These are phyloP conservation scores for Calonectria leucothoes DNA, from an alignment of 2,329 filamentous ascomycete species.

Conservation along the genomic window DNA sequence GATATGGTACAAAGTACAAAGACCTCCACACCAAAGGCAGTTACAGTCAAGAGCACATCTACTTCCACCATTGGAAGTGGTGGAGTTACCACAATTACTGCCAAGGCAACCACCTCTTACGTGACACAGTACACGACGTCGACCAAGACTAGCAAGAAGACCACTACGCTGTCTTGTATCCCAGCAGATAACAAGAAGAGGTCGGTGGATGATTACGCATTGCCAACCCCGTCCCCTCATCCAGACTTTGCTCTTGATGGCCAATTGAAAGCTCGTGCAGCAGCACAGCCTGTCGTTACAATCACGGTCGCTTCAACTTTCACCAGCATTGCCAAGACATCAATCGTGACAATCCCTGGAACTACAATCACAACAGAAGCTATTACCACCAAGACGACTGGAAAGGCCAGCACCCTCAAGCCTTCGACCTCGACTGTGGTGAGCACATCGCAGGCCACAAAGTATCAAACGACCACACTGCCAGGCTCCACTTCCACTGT, in stretches of 20 bases:
- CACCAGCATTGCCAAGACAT: conserved; percentile 13
- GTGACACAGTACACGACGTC: conserved; percentile 36
- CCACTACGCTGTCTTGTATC: conserved; percentile 35
- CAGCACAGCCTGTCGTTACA: neutral
- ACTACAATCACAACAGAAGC: conserved; percentile 28
- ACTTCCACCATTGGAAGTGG: conserved; percentile 31
- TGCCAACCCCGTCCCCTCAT: neutral
- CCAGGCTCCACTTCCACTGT: conserved; percentile 29
- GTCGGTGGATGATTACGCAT: neutral
- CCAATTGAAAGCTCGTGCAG: conserved; percentile 6
- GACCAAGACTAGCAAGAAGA: conserved; percentile 31
- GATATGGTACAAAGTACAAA: conserved; percentile 30
- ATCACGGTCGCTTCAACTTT: conserved; percentile 2
- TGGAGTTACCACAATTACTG: conserved; percentile 31
- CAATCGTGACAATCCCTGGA: conserved; percentile 24
- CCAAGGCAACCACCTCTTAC: conserved; percentile 37
- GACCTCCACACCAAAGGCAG: conserved; percentile 32
- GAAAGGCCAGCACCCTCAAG: conserved; percentile 38
- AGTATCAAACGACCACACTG: conserved; percentile 23
- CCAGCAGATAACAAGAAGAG: conserved; percentile 29
- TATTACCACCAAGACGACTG: conserved; percentile 29
- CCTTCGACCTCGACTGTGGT: conserved; percentile 25
- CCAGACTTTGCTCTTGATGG: neutral
- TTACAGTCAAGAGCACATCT: conserved; percentile 34
- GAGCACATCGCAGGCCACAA: neutral